These are phyloP conservation scores for Volvox carteri DNA, from an alignment of 163 green algal species.

Conservation along the genomic window DNA sequence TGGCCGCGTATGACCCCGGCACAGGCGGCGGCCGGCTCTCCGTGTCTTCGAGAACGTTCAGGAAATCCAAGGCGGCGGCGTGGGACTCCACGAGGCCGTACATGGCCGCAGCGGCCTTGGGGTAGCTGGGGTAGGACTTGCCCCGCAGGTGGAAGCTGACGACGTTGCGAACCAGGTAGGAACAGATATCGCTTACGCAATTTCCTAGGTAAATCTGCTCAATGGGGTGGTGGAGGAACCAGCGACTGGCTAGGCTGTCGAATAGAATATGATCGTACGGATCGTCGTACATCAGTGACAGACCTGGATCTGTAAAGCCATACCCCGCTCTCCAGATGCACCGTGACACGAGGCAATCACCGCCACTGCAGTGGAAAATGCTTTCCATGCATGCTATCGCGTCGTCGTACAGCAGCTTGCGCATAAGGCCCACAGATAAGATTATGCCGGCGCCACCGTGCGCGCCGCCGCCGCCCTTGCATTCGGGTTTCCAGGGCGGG, in stretches of 20 bases:
- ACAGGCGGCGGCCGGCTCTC: not conserved
- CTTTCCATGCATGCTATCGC: not conserved
- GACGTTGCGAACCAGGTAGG: not conserved
- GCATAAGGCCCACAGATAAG: constrained; percentile 45
- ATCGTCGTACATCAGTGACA: constrained; percentile 9
- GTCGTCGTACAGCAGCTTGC: constrained; percentile 27
- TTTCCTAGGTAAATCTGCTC: constrained; percentile 3
- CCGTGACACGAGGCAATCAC: constrained; percentile 39
- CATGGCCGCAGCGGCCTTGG: constrained; percentile 35
- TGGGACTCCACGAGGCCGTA: constrained; percentile 29
- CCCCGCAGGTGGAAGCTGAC: constrained; percentile 42
- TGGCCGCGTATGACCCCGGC: too few relatives aligned
- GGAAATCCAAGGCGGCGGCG: constrained; percentile 18
- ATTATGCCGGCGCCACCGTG: constrained; percentile 54
- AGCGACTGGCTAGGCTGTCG: constrained; percentile 34
- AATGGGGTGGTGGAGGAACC: constrained; percentile 31
- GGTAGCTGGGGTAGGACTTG: constrained; percentile 27
- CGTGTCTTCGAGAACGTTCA: constrained; percentile 22
- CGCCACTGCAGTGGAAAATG: constrained; percentile 19
- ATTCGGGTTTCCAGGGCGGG: constrained; percentile 11
- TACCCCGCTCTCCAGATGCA: constrained; percentile 36
- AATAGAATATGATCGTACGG: constrained; percentile 36
- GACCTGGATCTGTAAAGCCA: constrained; percentile 40
- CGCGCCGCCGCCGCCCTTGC: constrained; percentile 27
- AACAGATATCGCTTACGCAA: constrained; percentile 18